Evolutionary conservation across 495 filamentous ascomycete genomes (phyloP).

Genomic region (Talaromyces liani): DNA sequence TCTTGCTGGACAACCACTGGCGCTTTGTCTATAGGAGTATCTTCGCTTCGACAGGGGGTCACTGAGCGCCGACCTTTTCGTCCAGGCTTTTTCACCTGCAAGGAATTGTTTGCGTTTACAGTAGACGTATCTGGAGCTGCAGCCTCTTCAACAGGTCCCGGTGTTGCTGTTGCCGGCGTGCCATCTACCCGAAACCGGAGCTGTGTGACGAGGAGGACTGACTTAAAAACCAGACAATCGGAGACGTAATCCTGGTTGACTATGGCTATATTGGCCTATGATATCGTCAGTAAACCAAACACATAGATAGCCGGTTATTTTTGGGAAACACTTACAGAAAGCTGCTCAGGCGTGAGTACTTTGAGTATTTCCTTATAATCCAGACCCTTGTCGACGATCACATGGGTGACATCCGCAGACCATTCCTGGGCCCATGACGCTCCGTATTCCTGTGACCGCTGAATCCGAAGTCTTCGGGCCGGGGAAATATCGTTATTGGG

Average conservation of each 20-base stretch:
- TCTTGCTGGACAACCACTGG: background rate
- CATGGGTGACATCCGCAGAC: slow-evolving; percentile 53
- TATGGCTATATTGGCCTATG: slow-evolving; percentile 42
- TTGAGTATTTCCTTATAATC: slow-evolving; percentile 58
- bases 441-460: slow-evolving; percentile 68
- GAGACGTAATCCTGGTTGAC: slow-evolving; percentile 75
- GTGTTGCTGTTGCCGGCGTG: slow-evolving; percentile 7
- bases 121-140: background rate
- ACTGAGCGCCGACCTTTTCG: slow-evolving; percentile 14
- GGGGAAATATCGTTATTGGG: slow-evolving; percentile 69
- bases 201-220: slow-evolving; percentile 52
- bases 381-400: slow-evolving; percentile 70
- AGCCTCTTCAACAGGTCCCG: background rate
- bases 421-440: slow-evolving; percentile 56
- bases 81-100: slow-evolving; percentile 23
- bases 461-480: slow-evolving; percentile 60
- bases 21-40: background rate
- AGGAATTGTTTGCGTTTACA: slow-evolving; percentile 10
- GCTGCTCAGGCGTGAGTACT: slow-evolving; percentile 41
- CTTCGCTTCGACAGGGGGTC: slow-evolving; percentile 12
- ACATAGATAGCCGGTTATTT: background rate
- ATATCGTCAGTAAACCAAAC: slow-evolving; percentile 20
- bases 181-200: slow-evolving; percentile 52
- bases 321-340: slow-evolving; percentile 36
- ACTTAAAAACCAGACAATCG: slow-evolving; percentile 62